Evolutionary conservation across 805 yeast species (phyloP).

Genomic region (Schizosaccharomyces cryophilus): DNA sequence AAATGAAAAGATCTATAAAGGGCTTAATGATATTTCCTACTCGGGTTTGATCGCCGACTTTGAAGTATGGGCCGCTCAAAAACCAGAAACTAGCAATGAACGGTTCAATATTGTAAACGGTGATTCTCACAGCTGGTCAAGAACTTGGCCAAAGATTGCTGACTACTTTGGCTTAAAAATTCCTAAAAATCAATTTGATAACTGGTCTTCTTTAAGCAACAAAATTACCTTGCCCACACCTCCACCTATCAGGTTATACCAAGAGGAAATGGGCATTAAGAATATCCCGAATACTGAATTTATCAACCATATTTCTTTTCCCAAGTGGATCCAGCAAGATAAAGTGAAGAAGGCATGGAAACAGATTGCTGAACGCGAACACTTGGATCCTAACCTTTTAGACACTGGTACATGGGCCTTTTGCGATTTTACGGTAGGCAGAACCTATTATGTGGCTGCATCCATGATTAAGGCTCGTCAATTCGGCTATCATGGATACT

Average conservation of each 20-base stretch:
- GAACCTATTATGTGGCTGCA: neutral
- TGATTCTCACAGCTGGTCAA: neutral
- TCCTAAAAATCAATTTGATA: neutral
- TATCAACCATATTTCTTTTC: neutral
- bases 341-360: neutral
- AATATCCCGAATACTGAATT: neutral
- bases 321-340: neutral
- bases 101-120: neutral
- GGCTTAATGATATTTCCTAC: neutral
- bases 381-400: neutral
- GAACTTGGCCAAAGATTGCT: neutral
- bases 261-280: neutral
- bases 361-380: neutral
- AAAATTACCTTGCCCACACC: neutral
- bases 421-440: neutral
- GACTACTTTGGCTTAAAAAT: neutral
- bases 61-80: neutral
- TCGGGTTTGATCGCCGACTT: neutral
- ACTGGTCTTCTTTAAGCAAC: neutral
- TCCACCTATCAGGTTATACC: neutral
- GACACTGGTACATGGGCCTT: neutral
- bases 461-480: neutral
- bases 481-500: neutral
- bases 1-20: neutral
- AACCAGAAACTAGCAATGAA: neutral